phyloP scores from a whole-genome alignment of 306 rosid species.

The Sindora glabra region DNA sequence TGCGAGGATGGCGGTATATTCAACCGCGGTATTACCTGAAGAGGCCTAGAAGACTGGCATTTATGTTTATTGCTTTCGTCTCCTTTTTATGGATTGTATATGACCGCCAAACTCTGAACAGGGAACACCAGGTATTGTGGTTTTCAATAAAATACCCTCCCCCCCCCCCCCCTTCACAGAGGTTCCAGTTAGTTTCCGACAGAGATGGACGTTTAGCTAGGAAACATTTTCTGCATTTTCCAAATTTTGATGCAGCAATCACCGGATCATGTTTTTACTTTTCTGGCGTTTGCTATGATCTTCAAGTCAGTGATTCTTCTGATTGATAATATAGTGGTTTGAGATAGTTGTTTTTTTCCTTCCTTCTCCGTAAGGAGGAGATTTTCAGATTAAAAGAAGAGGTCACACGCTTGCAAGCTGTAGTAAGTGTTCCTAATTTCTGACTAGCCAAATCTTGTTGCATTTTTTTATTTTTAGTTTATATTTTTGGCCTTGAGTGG shows the following conservation, averaged over 20 bases:
- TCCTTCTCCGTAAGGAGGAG: slow-evolving; percentile 19
- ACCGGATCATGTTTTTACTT: background rate
- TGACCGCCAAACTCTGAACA: slow-evolving; percentile 27
- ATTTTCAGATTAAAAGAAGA: slow-evolving; percentile 34
- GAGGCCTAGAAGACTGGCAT: slow-evolving; percentile 32
- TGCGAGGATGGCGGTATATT: slow-evolving; percentile 19
- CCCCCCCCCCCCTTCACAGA: background rate
- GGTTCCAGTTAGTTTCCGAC: too few species aligned
- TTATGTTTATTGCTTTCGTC: slow-evolving; percentile 21
- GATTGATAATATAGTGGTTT: background rate
- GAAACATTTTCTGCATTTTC: background rate
- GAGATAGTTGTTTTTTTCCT: background rate
- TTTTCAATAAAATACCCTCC: background rate
- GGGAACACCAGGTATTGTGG: slow-evolving; percentile 8
- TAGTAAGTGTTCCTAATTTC: slow-evolving; percentile 21
- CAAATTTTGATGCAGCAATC: background rate
- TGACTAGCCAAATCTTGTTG: background rate
- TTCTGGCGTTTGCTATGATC: background rate
- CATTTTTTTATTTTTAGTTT: background rate
- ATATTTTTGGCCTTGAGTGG: background rate
- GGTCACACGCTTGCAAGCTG: slow-evolving; percentile 21
- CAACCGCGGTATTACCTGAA: slow-evolving; percentile 35
- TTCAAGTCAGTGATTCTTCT: background rate
- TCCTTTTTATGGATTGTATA: slow-evolving; percentile 27
- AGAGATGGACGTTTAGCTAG: too few species aligned